Conservation (phyloP, 192 early-diverging fungal species). For the Linnemannia hyalina region DNA sequence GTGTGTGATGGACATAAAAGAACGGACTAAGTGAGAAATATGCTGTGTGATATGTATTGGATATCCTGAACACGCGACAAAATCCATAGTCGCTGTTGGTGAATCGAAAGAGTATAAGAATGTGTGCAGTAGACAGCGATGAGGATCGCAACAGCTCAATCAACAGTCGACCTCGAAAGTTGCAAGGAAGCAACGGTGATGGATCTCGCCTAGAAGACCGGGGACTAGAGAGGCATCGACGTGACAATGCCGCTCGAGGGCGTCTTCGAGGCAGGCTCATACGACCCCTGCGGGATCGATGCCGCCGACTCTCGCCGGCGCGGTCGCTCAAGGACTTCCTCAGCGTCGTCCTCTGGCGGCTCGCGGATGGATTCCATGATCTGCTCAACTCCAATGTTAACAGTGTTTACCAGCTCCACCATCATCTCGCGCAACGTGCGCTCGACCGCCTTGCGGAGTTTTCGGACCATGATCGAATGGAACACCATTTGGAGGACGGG, state of each 20-base stretch:
- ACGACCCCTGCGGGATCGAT: background rate
- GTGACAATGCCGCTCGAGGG: background rate
- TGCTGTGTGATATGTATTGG: too few species aligned
- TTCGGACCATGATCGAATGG: constrained; percentile 9
- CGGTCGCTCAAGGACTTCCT: background rate
- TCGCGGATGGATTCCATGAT: constrained; percentile 11
- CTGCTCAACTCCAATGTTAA: constrained; percentile 27
- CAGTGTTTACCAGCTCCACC: background rate
- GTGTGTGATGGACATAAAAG: too few species aligned
- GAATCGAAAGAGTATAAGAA: background rate
- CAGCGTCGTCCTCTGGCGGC: background rate
- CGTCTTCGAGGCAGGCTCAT: background rate
- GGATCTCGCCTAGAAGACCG: background rate
- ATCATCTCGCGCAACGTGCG: constrained; percentile 14
- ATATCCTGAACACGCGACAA: too few species aligned
- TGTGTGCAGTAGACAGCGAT: background rate
- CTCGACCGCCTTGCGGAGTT: constrained; percentile 28
- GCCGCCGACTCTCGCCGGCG: background rate
- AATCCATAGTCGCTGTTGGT: too few species aligned
- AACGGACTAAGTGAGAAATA: too few species aligned
- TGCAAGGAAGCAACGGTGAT: background rate
- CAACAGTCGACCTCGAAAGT: background rate
- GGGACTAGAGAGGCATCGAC: background rate
- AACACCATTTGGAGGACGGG: constrained; percentile 20
- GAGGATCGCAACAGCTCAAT: too few species aligned